Conservation (phyloP, 768 basidiomycete species). For the Wakefieldia striispora region DNA sequence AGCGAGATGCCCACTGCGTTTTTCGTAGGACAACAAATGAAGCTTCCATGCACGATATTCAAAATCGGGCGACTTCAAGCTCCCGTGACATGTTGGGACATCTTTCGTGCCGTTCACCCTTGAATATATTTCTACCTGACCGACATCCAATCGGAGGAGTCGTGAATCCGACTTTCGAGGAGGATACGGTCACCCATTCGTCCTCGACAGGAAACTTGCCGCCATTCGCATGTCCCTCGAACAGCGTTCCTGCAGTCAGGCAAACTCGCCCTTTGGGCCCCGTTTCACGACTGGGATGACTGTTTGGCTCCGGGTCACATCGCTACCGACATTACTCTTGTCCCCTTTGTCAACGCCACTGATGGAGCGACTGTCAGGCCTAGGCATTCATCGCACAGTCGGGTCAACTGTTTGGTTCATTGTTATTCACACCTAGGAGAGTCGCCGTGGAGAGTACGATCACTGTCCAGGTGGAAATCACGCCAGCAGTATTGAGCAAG, state of each 20-base stretch:
- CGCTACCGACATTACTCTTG: neutral
- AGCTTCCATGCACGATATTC: slow-evolving; percentile 8
- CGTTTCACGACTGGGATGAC: neutral
- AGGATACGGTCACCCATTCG: neutral
- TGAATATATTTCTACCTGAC: slow-evolving; percentile 13
- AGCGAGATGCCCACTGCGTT: neutral
- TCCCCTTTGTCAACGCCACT: neutral
- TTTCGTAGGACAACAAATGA: neutral
- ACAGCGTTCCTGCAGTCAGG: too few relatives aligned
- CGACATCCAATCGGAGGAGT: neutral
- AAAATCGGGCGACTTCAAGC: neutral
- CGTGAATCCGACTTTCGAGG: too few relatives aligned
- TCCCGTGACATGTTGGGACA: neutral
- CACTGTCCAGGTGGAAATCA: slow-evolving; percentile 2
- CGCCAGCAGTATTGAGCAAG: neutral
- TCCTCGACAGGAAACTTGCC: neutral
- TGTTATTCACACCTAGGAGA: slow-evolving; percentile 9
- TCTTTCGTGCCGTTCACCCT: slow-evolving; percentile 7
- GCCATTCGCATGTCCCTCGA: neutral
- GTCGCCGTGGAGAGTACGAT: slow-evolving; percentile 7
- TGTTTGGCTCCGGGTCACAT: neutral
- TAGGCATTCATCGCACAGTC: slow-evolving; percentile 1
- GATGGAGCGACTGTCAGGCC: neutral
- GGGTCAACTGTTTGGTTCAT: slow-evolving; percentile 7
- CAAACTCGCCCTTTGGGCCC: neutral